These are phyloP conservation scores for Thalassiosira gravida DNA, from an alignment of 352 stramenopile genomes.

Conservation along the genomic window DNA sequence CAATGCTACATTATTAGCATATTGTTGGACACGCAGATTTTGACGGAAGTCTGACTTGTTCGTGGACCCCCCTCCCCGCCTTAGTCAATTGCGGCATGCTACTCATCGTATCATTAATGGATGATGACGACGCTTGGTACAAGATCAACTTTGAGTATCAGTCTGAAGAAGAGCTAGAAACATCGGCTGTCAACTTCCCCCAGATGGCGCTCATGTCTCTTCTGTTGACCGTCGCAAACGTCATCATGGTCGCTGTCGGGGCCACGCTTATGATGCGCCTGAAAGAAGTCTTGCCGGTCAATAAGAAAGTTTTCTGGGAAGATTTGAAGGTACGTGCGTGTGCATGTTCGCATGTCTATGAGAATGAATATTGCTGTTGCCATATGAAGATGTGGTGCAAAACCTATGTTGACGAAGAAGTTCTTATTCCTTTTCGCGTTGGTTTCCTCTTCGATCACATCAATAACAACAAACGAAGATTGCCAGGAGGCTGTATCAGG, in stretches of 20 bases:
- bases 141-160: background rate
- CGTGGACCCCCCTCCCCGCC: too few relatives aligned
- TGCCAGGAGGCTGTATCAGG: conserved; percentile 58
- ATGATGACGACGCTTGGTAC: background rate
- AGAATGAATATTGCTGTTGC: too few relatives aligned
- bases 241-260: conserved; percentile 82
- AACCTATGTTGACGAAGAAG: too few relatives aligned
- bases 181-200: conserved; percentile 18
- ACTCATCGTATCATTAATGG: conserved; percentile 32
- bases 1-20: too few relatives aligned
- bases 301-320: conserved; percentile 64
- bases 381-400: too few relatives aligned
- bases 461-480: too few relatives aligned
- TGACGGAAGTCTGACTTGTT: too few relatives aligned
- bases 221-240: conserved; percentile 85
- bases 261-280: conserved; percentile 85
- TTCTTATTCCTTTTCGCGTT: too few relatives aligned
- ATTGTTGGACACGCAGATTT: too few relatives aligned
- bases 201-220: conserved; percentile 56
- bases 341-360: too few relatives aligned
- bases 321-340: conserved; percentile 62
- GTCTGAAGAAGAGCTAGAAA: background rate
- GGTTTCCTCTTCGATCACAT: too few relatives aligned
- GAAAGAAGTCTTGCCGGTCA: conserved; percentile 85
- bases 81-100: conserved; percentile 84